phyloP scores from a whole-genome alignment of 768 basidiomycete genomes.

The Amanita subjunquillea region DNA sequence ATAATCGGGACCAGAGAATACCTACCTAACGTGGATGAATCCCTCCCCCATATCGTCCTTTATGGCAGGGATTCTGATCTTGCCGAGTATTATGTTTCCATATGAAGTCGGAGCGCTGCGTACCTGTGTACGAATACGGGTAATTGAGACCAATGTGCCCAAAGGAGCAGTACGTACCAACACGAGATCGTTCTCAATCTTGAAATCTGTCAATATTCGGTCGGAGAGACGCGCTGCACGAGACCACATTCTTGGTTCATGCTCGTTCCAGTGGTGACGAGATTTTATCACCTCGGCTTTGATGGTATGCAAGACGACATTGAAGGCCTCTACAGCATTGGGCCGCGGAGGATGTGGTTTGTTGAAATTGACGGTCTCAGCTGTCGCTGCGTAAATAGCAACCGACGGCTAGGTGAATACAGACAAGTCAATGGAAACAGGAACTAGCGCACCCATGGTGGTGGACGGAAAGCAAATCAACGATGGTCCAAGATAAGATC shows the following conservation, averaged over 20 bases:
- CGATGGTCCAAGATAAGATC: not conserved
- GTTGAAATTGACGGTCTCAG: conserved; percentile 47
- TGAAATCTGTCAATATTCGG: conserved; percentile 39
- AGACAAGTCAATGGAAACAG: not conserved
- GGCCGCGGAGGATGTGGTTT: conserved; percentile 46
- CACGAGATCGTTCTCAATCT: conserved; percentile 32
- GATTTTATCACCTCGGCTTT: conserved; percentile 59
- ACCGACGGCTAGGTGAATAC: not conserved
- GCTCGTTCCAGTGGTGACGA: conserved; percentile 60
- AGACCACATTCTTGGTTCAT: conserved; percentile 66
- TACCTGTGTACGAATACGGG: conserved; percentile 32
- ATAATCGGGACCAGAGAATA: conserved; percentile 3
- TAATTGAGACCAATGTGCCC: conserved; percentile 11
- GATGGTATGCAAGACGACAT: conserved; percentile 39
- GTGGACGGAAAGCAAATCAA: not conserved
- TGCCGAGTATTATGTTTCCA: conserved; percentile 66
- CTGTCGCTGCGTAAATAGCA: conserved; percentile 32
- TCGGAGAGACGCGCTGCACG: conserved; percentile 45
- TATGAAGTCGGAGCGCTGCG: conserved; percentile 52
- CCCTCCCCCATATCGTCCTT: conserved; percentile 54
- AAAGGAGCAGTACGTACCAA: conserved; percentile 19
- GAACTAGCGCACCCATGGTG: conserved; percentile 4
- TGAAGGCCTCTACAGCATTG: conserved; percentile 61
- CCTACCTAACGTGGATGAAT: conserved; percentile 63
- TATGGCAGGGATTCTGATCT: conserved; percentile 62